phyloP scores from a whole-genome alignment of 495 filamentous ascomycete genomes.

The Hypoxylon fuscum region DNA sequence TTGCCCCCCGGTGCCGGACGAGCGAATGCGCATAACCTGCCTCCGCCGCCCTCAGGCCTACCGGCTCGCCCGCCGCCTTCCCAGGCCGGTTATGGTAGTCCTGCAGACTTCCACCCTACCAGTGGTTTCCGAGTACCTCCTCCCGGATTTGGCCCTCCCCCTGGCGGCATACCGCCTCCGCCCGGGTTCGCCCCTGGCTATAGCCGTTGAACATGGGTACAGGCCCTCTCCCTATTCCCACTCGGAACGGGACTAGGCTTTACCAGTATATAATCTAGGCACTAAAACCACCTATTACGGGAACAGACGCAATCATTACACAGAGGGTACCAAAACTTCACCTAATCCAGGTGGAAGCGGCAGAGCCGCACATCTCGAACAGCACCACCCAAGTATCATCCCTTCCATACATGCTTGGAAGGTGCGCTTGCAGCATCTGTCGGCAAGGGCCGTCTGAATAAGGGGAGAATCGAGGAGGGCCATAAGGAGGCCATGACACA shows the following conservation, averaged over 20 bases:
- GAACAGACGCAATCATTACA: not conserved
- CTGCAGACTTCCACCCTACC: slow-evolving; percentile 71
- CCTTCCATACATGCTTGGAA: not conserved
- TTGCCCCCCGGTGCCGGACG: slow-evolving; percentile 43
- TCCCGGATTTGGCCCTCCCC: slow-evolving; percentile 63
- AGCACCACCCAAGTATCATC: not conserved
- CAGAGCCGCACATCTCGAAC: not conserved
- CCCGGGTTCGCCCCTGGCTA: slow-evolving; percentile 59
- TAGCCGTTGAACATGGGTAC: slow-evolving; percentile 31
- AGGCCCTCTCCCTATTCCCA: not conserved
- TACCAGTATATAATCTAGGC: not conserved
- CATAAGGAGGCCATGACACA: not conserved
- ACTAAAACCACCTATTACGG: not conserved
- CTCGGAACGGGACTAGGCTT: not conserved
- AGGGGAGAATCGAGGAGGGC: not conserved
- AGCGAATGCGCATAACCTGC: slow-evolving; percentile 48
- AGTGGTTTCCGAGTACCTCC: slow-evolving; percentile 52
- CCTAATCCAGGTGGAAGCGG: not conserved
- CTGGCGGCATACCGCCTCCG: slow-evolving; percentile 52
- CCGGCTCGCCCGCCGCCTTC: slow-evolving; percentile 83
- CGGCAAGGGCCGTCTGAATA: not conserved
- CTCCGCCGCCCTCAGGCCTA: slow-evolving; percentile 76
- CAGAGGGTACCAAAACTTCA: not conserved
- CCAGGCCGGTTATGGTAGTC: slow-evolving; percentile 79
- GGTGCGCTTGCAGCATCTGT: not conserved